These are phyloP conservation scores for Cordyceps javanica DNA, from an alignment of 2,329 filamentous ascomycete genomes.

Conservation along the genomic window DNA sequence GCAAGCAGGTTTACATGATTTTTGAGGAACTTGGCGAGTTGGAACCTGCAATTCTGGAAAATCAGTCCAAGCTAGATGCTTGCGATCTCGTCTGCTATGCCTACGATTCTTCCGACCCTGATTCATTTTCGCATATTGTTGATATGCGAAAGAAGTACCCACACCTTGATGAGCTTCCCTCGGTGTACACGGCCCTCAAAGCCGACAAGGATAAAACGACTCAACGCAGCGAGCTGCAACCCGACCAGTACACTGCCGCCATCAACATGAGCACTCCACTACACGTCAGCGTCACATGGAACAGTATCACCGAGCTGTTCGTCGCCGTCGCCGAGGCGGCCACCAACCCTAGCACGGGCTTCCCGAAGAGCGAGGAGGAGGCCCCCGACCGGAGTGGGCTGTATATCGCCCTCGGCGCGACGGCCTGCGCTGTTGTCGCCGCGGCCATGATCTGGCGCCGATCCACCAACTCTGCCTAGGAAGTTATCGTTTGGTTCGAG, in stretches of 20 bases:
- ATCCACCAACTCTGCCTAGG: conserved; percentile 42
- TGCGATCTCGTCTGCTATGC: conserved; percentile 94
- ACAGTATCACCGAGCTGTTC: conserved; percentile 88
- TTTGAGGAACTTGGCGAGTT: conserved; percentile 90
- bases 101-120: conserved; percentile 94
- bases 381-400: conserved; percentile 75
- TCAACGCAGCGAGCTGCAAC: conserved; percentile 85
- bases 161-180: conserved; percentile 80
- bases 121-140: conserved; percentile 90
- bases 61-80: conserved; percentile 79
- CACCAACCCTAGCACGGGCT: conserved; percentile 80
- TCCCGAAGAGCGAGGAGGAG: conserved; percentile 85
- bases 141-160: conserved; percentile 72
- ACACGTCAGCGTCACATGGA: conserved; percentile 93
- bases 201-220: conserved; percentile 95
- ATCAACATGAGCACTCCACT: conserved; percentile 86
- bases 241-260: conserved; percentile 80
- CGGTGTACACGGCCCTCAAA: conserved; percentile 89
- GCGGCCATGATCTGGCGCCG: conserved; percentile 61
- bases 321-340: conserved; percentile 86
- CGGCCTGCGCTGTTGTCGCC: conserved; percentile 55
- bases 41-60: conserved; percentile 92
- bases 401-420: conserved; percentile 78
- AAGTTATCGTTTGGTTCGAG: neutral
- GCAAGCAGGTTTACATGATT: conserved; percentile 95